A percentile compares a stretch with the other conserved stretches of the same genome.
Evolutionary conservation across 192 early-diverging fungal genomes (phyloP).

Genomic region (Linnemannia exigua): DNA sequence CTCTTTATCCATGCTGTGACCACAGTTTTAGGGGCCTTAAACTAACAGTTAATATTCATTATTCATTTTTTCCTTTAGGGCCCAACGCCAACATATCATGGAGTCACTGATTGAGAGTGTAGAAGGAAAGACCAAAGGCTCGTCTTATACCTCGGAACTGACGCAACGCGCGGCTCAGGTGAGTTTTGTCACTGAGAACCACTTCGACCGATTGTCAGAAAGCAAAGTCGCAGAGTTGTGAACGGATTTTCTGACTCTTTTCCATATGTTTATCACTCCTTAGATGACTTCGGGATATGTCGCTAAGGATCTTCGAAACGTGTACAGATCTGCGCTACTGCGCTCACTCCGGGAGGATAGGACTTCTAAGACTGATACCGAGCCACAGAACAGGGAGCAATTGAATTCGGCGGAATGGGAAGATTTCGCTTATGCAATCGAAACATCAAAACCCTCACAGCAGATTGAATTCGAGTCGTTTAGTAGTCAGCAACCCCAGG

Average conservation of each 20-base stretch:
- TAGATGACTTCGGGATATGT: slow-evolving; percentile 76
- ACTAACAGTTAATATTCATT: not conserved
- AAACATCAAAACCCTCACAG: slow-evolving; percentile 74
- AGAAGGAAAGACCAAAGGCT: not conserved
- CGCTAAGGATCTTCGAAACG: slow-evolving; percentile 62
- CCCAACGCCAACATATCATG: slow-evolving; percentile 25
- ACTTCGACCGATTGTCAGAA: too few species aligned
- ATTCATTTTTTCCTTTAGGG: not conserved
- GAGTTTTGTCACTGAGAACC: too few species aligned
- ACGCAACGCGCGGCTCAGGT: slow-evolving; percentile 15
- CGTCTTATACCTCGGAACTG: not conserved
- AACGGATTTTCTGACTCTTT: too few species aligned
- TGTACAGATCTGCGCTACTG: slow-evolving; percentile 58
- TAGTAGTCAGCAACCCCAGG: slow-evolving; percentile 67
- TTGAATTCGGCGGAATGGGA: slow-evolving; percentile 23
- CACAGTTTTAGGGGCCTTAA: not conserved
- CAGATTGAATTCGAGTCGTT: slow-evolving; percentile 71
- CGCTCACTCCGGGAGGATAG: slow-evolving; percentile 25
- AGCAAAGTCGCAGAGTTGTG: too few species aligned
- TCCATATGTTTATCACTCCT: not conserved
- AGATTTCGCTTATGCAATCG: slow-evolving; percentile 70
- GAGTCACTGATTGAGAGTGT: not conserved
- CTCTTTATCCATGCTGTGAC: not conserved
- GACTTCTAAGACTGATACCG: not conserved
- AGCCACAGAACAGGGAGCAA: not conserved